Conservation (phyloP, 306 rosid genomes). For the Senna siamea region DNA sequence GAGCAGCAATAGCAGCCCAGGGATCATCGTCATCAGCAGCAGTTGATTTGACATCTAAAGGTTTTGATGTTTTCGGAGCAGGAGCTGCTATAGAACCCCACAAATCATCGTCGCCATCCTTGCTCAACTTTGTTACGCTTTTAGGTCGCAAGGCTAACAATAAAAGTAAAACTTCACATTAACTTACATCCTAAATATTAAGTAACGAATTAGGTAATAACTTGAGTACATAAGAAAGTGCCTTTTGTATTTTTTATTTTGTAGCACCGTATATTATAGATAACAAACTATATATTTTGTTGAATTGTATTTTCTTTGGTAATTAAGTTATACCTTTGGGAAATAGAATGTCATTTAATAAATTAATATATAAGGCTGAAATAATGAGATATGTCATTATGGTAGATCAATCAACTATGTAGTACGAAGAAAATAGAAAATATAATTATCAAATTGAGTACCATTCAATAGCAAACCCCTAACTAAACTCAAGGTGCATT, state of each 20-base stretch:
- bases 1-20: conserved; percentile 98
- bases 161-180: conserved; percentile 27
- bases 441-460: conserved; percentile 3
- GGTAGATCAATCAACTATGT: not conserved
- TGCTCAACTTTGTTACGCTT: conserved; percentile 53
- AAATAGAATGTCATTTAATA: not conserved
- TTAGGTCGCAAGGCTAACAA: conserved; percentile 57
- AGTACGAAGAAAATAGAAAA: not conserved
- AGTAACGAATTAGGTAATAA: conserved; percentile 15
- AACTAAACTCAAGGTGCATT: conserved; percentile 32
- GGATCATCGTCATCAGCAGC: conserved; percentile 75
- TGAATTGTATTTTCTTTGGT: not conserved
- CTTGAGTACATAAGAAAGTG: conserved; percentile 15
- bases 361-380: not conserved
- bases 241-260: not conserved
- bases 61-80: conserved; percentile 74
- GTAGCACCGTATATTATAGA: conserved; percentile 25
- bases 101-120: conserved; percentile 73
- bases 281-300: not conserved
- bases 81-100: conserved; percentile 98
- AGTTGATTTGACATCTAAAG: conserved; percentile 59
- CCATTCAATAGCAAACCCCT: conserved; percentile 27
- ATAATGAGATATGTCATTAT: not conserved
- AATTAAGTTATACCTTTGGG: not conserved
- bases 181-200: not conserved